Evolutionary conservation across 306 rosid species (phyloP), one percentile per base, ranked within the genome.

Genomic region (Castanea sativa): DNA sequence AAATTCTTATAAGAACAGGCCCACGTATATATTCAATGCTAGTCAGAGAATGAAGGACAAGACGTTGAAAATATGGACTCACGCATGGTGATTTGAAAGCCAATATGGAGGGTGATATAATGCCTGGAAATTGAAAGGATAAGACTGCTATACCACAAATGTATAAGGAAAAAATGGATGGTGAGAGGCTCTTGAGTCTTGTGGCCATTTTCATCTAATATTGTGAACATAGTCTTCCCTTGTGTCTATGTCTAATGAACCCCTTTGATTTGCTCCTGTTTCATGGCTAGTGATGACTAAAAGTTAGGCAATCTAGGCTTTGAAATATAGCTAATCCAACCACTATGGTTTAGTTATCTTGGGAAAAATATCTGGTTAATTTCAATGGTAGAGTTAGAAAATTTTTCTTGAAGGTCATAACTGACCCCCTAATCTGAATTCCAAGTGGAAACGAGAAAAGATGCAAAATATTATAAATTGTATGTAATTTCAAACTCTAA

Each of bases 201-300:
- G 14, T 49, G 55, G 64, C 67, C 41, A 61, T 63, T 80, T 5
- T 18, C 51, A 5, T 5, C 25, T 21, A 18, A 4, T 55, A 49
- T 72, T 73, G 63, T 73, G 68, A n/a, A 52, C 65, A 20, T 30
- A 25, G 55, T 23, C 56, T 73, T 27, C 69, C 49, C 35, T 51
- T 59, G 53, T 25, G 55, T 80, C 83, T 77, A 80, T 45, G 49
- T 80, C 74, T 69, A 71, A 10, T 49, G 53, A 49, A 49, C 16
- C 53, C 15, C 15, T 49, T 49, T 49, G 16, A 49, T 12, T 49
- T 12, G 53, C 53, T 49, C 15, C 16, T 49, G 53, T 49, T 49
- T 49, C 53, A 3, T 49, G 16, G 53, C 53, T 12, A 49, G 53
- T 11, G 53, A 10, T 11, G 53, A 10, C 53, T 49, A 49, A 49